Conservation (phyloP, 2,329 filamentous ascomycete species). For the Colletotrichum trifolii region DNA sequence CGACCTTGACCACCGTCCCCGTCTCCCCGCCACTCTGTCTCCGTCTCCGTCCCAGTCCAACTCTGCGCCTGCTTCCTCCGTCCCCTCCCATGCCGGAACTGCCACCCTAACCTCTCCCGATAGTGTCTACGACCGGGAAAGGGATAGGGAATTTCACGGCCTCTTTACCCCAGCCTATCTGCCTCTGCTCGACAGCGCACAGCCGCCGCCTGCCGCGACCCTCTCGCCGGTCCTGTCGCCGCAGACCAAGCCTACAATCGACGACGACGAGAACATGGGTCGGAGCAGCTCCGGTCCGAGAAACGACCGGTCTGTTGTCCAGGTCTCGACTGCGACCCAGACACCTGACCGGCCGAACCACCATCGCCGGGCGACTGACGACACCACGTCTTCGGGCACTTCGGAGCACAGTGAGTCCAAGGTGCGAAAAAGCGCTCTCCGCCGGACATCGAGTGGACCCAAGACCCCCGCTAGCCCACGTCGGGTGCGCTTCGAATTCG, state of each 20-base stretch:
- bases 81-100: conserved; percentile 28
- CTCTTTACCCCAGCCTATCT: conserved; percentile 73
- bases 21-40: conserved; percentile 25
- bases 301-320: neutral
- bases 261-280: conserved; percentile 20
- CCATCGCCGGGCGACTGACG: conserved; percentile 56
- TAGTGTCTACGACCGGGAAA: conserved; percentile 53
- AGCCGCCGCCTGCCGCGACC: conserved; percentile 39
- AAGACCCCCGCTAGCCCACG: conserved; percentile 65
- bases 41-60: conserved; percentile 27
- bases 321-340: conserved; percentile 32
- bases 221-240: conserved; percentile 39
- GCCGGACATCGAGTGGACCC: conserved; percentile 63
- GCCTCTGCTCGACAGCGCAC: conserved; percentile 65
- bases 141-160: conserved; percentile 70
- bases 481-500: conserved; percentile 71
- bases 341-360: conserved; percentile 47
- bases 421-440: conserved; percentile 65
- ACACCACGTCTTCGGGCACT: conserved; percentile 60
- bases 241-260: conserved; percentile 32
- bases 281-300: conserved; percentile 18
- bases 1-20: conserved; percentile 11
- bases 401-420: conserved; percentile 65
- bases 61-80: conserved; percentile 19
- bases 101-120: conserved; percentile 31